Base-by-base conservation (phyloP, 2,329 filamentous ascomycete species). In the Zopfia rhizophila region DNA sequence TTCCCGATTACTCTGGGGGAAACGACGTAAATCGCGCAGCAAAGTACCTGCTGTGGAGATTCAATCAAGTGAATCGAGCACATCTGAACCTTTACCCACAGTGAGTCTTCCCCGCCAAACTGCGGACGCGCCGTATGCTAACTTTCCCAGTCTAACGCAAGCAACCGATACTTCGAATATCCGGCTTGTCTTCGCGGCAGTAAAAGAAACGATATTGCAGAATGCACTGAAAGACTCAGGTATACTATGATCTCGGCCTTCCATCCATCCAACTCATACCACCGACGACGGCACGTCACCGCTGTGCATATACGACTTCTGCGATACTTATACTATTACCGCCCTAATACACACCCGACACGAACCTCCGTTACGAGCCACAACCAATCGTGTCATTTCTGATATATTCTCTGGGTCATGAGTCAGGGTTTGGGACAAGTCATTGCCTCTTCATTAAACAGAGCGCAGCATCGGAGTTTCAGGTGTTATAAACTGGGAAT, bases 121-220 rank as follows among this genome's bases (percentile, higher is more conserved):
- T 40, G 4, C 21, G 21, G 4, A 13, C 10, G 13, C n/a, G 32
- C 56, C 53, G 65, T 48, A 63, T 36, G 39, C 61, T 65, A 53
- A 69, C 50, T n/a, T 24, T n/a, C 25, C 38, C 62, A 97, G 93
- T 74, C 83, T 99, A 53, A 99, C 94, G 23, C 94, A 99, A 88
- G 94, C 94, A 32, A 99, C 94, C 55, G 94, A 99, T 72, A 99
- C 94, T 3, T 97, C 92, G 39, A 99, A 99, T 68, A 97, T 99
- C 65, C 90, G 94, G 56, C 83, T 99, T 25, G 94, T 99, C 35
- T 99, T 99, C 74, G 94, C 93, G 23, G 94, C 94, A 7, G 94
- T 99, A 50, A 99, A 99, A 73, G 94, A 99, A 76, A 99, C 94
- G 23, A 99, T 99, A 66, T 78, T 99, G 60, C 96, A 97, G 74